Evolutionary conservation across 2,329 filamentous ascomycete species (phyloP), one percentile per base, ranked within the genome.

Genomic region (Nannizziopsis barbatae): DNA sequence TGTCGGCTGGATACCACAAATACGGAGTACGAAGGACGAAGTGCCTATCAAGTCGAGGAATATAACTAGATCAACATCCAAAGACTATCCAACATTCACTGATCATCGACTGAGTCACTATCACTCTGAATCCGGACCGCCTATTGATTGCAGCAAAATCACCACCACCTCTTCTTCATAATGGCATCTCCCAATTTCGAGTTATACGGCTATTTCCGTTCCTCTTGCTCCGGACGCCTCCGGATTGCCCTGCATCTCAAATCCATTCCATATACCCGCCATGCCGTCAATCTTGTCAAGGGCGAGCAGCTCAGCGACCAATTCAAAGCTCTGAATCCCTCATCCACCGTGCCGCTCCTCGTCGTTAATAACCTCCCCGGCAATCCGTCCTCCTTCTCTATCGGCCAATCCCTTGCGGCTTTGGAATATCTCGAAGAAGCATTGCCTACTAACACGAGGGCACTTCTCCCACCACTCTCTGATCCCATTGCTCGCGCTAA

Each of bases 391-490:
- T 55, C 58, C 15, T 64, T 76, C 35, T 65, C 63, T n/a, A 71
- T 76, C 27, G 72, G 70, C 3, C 77, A 80, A 56, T 80, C 76
- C 3, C 59, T 79, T 32, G 75, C 79, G 1, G 77, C 77, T 0
- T 66, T 83, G 2, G 78, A 82, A 56, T 83, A 75, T 52, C 69
- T 83, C 2, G 78, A 81, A 42, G 78, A 82, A 54, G 61, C 62
- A 1, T 71, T 72, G 38, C 71, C 74, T 0, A 56, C 65, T 0
- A 50, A 22, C 11, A 3, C 45, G 2, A 36, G 46, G 10, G 12
- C 56, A 0, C 67, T 80, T 1, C 68, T 81, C 0, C 78, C 78
- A 0, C 55, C 58, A 1, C 5, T 52, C 0, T 60, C 64, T 0
- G 62, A 75, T 20, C 60, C 67, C 0, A 55, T 62, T 2, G 58